Conservation (phyloP, 176 grass and related monocot genomes). For the Eragrostis curvula region DNA sequence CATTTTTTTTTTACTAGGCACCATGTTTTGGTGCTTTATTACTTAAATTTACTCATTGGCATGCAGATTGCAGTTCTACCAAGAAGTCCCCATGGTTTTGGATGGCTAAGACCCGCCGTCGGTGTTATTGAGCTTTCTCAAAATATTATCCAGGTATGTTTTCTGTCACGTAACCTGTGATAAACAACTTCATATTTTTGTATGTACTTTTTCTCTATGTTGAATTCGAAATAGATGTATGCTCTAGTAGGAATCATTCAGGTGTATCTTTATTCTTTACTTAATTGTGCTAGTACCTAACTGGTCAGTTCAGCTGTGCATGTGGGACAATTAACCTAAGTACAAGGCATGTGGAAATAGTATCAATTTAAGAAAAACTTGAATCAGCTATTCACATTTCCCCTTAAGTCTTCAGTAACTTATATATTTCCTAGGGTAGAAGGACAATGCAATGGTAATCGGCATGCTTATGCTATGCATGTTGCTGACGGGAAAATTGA, state of each 20-base stretch:
- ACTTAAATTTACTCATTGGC: constrained; percentile 5
- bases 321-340: not conserved
- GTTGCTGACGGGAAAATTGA: not conserved
- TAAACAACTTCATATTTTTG: not conserved
- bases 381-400: not conserved
- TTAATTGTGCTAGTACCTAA: not conserved
- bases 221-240: not conserved
- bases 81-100: constrained; percentile 73
- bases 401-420: not conserved
- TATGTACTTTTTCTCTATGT: not conserved
- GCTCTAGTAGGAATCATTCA: not conserved
- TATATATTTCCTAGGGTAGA: not conserved
- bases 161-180: constrained; percentile 8
- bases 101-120: constrained; percentile 93
- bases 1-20: not conserved
- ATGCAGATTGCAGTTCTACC: constrained; percentile 92
- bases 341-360: not conserved
- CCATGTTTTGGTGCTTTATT: not conserved
- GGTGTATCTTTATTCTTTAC: not conserved
- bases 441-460: not conserved
- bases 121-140: constrained; percentile 98
- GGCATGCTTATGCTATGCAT: not conserved
- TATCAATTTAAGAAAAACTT: not conserved
- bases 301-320: not conserved
- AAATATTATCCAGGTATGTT: constrained; percentile 89